Percentiles rank a stretch among this genome's conserved stretches.
phyloP scores from a whole-genome alignment of 2,329 filamentous ascomycete genomes.

The Hirsutella rhossiliensis region DNA sequence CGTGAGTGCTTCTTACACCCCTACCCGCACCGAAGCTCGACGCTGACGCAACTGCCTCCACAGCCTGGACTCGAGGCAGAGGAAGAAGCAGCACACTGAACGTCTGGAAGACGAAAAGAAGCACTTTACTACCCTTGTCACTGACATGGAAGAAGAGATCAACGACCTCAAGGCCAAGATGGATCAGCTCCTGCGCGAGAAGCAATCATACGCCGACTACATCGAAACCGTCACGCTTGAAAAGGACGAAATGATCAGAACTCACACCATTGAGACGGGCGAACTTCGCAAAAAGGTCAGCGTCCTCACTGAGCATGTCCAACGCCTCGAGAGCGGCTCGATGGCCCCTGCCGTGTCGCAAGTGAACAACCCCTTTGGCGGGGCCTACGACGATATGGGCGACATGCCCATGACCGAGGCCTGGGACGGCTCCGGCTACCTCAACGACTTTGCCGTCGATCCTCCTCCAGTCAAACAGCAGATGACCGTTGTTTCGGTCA shows the following conservation, averaged over 20 bases:
- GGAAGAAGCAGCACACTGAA: conserved; percentile 97
- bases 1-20: conserved; percentile 46
- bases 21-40: not conserved
- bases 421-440: conserved; percentile 68
- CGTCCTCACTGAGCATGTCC: conserved; percentile 62
- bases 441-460: conserved; percentile 57
- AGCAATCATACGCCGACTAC: conserved; percentile 62
- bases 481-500: conserved; percentile 38
- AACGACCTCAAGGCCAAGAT: conserved; percentile 54
- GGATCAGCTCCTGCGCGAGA: conserved; percentile 59
- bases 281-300: conserved; percentile 88
- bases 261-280: conserved; percentile 80
- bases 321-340: conserved; percentile 52
- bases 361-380: conserved; percentile 51
- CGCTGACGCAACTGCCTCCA: conserved; percentile 5
- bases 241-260: conserved; percentile 82
- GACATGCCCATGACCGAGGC: conserved; percentile 67
- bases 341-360: conserved; percentile 20
- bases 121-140: conserved; percentile 66
- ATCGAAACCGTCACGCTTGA: conserved; percentile 69
- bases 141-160: conserved; percentile 67
- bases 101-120: conserved; percentile 96
- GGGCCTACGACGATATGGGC: conserved; percentile 72
- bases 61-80: conserved; percentile 88
- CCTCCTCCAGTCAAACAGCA: conserved; percentile 47